Conservation (phyloP, 2,329 filamentous ascomycete genomes). For the Chaetomium olivaceum region DNA sequence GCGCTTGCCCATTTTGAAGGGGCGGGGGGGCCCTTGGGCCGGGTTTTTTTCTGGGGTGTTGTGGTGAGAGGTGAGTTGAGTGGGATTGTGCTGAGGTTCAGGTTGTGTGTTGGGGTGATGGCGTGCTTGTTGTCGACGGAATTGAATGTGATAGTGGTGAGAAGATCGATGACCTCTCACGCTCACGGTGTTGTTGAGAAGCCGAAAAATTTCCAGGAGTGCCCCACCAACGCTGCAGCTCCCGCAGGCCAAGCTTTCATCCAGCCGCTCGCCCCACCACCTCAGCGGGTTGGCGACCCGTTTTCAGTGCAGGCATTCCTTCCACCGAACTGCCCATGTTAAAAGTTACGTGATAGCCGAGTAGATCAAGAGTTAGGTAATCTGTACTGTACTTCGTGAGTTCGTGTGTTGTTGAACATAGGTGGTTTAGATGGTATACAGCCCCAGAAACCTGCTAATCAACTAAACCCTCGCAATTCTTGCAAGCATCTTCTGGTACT, state of each 20-base stretch:
- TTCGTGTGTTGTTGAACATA: too few relatives aligned
- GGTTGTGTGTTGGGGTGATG: background rate
- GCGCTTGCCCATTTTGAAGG: conserved; percentile 48
- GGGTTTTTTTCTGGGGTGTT: background rate
- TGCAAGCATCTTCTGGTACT: too few relatives aligned
- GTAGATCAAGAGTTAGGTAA: too few relatives aligned
- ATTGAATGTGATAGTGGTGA: background rate
- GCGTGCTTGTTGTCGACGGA: background rate
- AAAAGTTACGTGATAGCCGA: background rate
- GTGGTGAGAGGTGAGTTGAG: background rate
- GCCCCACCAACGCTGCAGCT: conserved; percentile 14
- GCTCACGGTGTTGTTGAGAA: background rate
- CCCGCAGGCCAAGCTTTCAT: conserved; percentile 14
- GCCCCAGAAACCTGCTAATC: too few relatives aligned
- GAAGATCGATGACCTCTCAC: background rate
- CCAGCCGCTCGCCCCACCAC: conserved; percentile 1
- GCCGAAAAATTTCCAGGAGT: conserved; percentile 44
- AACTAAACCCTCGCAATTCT: too few relatives aligned
- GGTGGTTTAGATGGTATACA: too few relatives aligned
- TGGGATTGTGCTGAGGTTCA: background rate
- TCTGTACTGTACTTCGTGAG: too few relatives aligned
- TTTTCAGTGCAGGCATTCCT: background rate
- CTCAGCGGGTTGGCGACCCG: background rate
- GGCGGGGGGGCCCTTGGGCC: conserved; percentile 8
- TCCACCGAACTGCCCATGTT: background rate